Evolutionary conservation across 352 stramenopile genomes (phyloP), one percentile per base, ranked within the genome.

Genomic region (Pythium vanterpoolii): DNA sequence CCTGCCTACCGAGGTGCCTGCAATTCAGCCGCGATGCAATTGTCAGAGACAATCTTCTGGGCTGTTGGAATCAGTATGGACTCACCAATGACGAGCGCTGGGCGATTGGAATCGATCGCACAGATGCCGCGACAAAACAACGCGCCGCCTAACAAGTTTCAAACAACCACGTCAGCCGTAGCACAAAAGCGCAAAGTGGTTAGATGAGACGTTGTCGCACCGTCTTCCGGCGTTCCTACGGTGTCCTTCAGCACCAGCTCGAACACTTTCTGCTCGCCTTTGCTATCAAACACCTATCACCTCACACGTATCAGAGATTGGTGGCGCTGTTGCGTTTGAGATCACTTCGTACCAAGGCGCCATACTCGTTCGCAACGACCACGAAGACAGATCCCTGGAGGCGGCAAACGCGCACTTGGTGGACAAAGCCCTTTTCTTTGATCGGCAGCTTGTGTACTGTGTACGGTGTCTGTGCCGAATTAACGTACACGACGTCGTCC

Each of bases 371-470:
- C 5, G 77, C 76, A n/a, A 85, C 79, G 14, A 87, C 82, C 52
- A 89, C 83, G 38, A 87, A 66, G 24, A 69, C 54, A 5, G 69
- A 62, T 39, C 62, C 57, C 4, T 82, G 71, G 0, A 91, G 55
- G 18, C 58, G 45, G 51, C 77, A 89, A 47, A 91, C 67, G 39
- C 77, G 79, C 40, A 86, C 79, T 77, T 91, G 79, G 98, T 71
- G 63, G 24, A 71, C 63, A 24, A 61, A 62, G 19, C 58, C 28
- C 36, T 71, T 71, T 26, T 66, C 64, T 33, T 60, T 62, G 30
- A 68, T 62, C 19, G 59, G 59, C 27, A 71, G 58, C 39, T 71
- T 71, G 53, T 67, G 58, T 6, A 54, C 56, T n/a, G 43, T 21
- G 50, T 55, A 71, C 7, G 64, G 64, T 34, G 46, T 55, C 23